Evolutionary conservation across 352 stramenopile genomes (phyloP), one percentile per base, ranked within the genome.

Genomic region (Phytopythium chamaehyphon): DNA sequence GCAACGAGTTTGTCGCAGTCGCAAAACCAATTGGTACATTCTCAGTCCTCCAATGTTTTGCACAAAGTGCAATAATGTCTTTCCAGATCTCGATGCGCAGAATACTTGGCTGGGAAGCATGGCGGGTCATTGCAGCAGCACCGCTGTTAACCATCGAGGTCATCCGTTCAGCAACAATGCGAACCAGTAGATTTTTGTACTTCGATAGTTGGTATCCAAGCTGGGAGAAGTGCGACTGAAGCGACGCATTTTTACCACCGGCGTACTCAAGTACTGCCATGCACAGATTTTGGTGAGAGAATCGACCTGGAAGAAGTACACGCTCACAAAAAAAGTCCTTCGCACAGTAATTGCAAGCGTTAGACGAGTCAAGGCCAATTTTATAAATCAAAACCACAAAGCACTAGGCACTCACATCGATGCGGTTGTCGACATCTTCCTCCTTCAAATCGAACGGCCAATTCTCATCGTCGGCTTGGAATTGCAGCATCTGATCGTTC

Each of bases 11-110:
- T 6, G 72, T 66, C 3, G 66, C 69, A 1, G 63, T 60, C 7
- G 65, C 76, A 51, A 91, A 88, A 2, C 80, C 80, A 37, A 91
- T 84, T 1, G 75, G 74, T 11, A 82, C 78, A 22, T 83, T 84
- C 54, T 88, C 80, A 12, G 61, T 75, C 3, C 69, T 64, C 80
- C 80, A 91, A 53, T 87, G 70, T 59, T 88, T 87, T 6, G 70
- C 83, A 44, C 80, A 91, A 16, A 88, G 57, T 3, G 78, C 68
- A 26, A 90, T 70, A 14, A 90, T 66, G 11, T 70, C 66, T 38
- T 84, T 82, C 79, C 79, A 90, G 7, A 87, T 66, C 6, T 55
- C 31, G 42, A 88, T 76, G 15, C 79, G 79, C 31, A 74, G 36
- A 1, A 72, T 26, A 50, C 52, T 66, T 1, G 67, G 64, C 0